Conservation (phyloP, 495 filamentous ascomycete species). For the Staphylotrichum longicolle region DNA sequence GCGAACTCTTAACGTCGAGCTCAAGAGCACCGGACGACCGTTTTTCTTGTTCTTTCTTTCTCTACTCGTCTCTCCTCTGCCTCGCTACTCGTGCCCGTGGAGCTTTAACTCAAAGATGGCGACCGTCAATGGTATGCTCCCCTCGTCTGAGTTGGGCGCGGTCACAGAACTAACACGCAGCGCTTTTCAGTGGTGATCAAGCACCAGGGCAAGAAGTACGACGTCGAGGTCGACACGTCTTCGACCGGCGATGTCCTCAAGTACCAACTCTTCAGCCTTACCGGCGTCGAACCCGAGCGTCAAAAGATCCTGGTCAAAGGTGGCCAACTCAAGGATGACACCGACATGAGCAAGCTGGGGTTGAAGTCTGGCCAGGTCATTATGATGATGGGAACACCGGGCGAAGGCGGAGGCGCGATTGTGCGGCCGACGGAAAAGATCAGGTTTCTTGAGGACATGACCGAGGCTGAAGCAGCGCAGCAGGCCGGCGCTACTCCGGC, state of each 20-base stretch:
- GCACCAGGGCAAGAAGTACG: slow-evolving; percentile 89
- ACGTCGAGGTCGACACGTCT: slow-evolving; percentile 83
- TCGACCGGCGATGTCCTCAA: slow-evolving; percentile 92
- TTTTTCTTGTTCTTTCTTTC: neutral
- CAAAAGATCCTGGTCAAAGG: slow-evolving; percentile 96
- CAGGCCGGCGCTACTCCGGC: slow-evolving; percentile 81
- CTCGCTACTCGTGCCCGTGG: neutral
- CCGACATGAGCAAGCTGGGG: slow-evolving; percentile 74
- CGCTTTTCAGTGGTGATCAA: slow-evolving; percentile 74
- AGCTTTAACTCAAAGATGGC: slow-evolving; percentile 24
- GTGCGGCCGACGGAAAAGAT: slow-evolving; percentile 75
- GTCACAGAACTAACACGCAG: slow-evolving; percentile 18
- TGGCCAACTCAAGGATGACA: slow-evolving; percentile 92
- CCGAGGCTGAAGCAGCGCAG: slow-evolving; percentile 84
- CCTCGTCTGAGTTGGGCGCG: neutral
- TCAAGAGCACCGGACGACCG: neutral
- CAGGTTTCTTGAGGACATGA: slow-evolving; percentile 97
- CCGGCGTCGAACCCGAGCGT: slow-evolving; percentile 91
- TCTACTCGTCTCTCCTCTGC: neutral
- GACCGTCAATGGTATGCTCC: slow-evolving; percentile 29
- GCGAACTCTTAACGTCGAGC: neutral
- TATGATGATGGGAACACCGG: slow-evolving; percentile 96
- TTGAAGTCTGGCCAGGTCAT: slow-evolving; percentile 83
- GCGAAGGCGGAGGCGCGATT: slow-evolving; percentile 58
- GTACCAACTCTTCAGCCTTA: slow-evolving; percentile 89